Percentiles rank a stretch among this genome's conserved stretches.
phyloP scores from a whole-genome alignment of 129 eudicot genomes.

The Flaveria brownii region DNA sequence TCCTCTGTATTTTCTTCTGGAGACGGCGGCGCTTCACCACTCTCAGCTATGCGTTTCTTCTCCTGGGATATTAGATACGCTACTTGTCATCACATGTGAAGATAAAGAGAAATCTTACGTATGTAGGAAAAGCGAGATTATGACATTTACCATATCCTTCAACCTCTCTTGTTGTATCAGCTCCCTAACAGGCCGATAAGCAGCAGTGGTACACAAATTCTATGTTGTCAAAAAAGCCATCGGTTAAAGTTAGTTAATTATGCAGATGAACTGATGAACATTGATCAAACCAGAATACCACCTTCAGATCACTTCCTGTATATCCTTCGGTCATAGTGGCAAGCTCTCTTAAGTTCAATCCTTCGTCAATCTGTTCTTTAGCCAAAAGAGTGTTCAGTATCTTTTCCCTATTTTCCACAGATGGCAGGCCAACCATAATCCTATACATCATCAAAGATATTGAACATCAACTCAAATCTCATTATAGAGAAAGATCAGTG shows the following conservation, averaged over 20 bases:
- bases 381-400: conserved; percentile 72
- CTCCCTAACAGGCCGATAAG: conserved; percentile 94
- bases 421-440: conserved; percentile 95
- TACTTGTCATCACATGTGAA: not conserved
- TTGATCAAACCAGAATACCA: conserved; percentile 8
- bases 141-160: conserved; percentile 62
- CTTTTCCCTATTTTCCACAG: conserved; percentile 70
- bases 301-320: conserved; percentile 95
- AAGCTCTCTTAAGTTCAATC: conserved; percentile 61
- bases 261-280: not conserved
- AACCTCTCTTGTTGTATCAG: conserved; percentile 79
- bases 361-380: conserved; percentile 64
- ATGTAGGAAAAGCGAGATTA: not conserved
- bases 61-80: conserved; percentile 45
- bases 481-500: not conserved
- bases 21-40: conserved; percentile 32
- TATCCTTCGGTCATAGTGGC: conserved; percentile 89
- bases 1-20: conserved; percentile 52
- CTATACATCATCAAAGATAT: conserved; percentile 41
- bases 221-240: conserved; percentile 24
- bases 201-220: conserved; percentile 95
- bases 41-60: conserved; percentile 53
- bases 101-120: not conserved
- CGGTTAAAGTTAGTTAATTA: conserved; percentile 14
- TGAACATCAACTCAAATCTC: not conserved